Base-by-base conservation (phyloP, 2,329 filamentous ascomycete genomes). In the Penicillium olsonii region DNA sequence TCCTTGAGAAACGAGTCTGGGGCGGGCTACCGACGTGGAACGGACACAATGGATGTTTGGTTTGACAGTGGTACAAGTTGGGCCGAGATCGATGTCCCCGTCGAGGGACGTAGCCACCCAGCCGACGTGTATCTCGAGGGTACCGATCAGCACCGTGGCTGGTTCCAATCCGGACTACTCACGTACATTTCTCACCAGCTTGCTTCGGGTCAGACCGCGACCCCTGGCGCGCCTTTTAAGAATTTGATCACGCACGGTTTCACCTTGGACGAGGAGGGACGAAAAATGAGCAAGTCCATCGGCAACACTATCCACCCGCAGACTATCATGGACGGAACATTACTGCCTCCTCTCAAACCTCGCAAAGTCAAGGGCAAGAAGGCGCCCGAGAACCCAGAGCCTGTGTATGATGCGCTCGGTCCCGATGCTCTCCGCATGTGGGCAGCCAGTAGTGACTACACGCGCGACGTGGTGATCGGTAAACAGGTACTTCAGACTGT, bases 21-120 rank as follows among this genome's bases (percentile, higher is more conserved):
- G 24, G 42, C 59, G 4, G 68, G 74, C 5, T 94, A 87, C 65
- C 77, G 81, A 40, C 87, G 94, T 54, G 92, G 92, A 12, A 88
- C 79, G 37, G 94, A 99, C 64, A 99, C 94, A 0, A 99, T 99
- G 94, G 94, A 99, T 69, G 94, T 99, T 9, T 99, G 94, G 94
- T 99, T 99, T 61, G 94, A 99, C 69, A 97, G 94, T 58, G 94
- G 94, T 5, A 96, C 88, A 42, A 96, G 90, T 64, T 99, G 94
- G 94, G 87, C 81, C 2, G 74, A 75, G 29, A 72, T 82, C 29
- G 65, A 68, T 48, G 53, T 58, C 3, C 68, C 70, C 20, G 64
- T 60, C 8, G 62, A 63, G 37, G 56, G 51, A 18, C 60, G 64
- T 11, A 65, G 59, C 19, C 64, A 60, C 33, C 69, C 66, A 19